These are phyloP conservation scores for Metschnikowia colocasiae DNA, from an alignment of 805 yeast genomes.

Conservation along the genomic window DNA sequence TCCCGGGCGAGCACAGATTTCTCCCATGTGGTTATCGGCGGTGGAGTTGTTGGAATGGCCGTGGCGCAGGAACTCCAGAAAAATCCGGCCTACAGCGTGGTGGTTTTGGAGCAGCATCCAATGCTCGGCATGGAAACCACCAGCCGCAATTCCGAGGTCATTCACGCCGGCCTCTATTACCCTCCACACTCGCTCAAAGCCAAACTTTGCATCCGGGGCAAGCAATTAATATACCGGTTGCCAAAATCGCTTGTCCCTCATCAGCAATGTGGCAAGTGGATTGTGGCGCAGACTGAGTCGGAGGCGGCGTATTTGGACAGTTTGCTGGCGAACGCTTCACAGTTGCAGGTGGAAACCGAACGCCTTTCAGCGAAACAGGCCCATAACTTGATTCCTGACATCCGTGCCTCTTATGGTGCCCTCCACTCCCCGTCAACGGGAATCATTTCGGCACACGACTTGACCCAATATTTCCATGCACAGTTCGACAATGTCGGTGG, in stretches of 20 bases:
- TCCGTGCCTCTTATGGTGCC: constrained; percentile 57
- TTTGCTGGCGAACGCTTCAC: constrained; percentile 47
- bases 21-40: constrained; percentile 75
- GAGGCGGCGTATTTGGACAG: constrained; percentile 59
- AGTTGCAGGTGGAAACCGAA: constrained; percentile 54
- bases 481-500: constrained; percentile 57
- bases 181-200: constrained; percentile 68
- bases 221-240: constrained; percentile 54
- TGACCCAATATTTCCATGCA: constrained; percentile 57
- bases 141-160: constrained; percentile 87
- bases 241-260: constrained; percentile 44
- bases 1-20: constrained; percentile 39
- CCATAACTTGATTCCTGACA: constrained; percentile 56
- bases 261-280: constrained; percentile 73
- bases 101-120: constrained; percentile 66
- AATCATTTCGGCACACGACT: constrained; percentile 75
- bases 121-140: constrained; percentile 77
- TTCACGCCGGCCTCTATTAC: constrained; percentile 87
- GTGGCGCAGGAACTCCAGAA: constrained; percentile 64
- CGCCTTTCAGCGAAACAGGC: constrained; percentile 48
- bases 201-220: constrained; percentile 70
- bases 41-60: constrained; percentile 82
- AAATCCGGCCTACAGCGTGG: constrained; percentile 45
- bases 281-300: constrained; percentile 72
- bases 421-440: constrained; percentile 81